Conservation (phyloP, 2,329 filamentous ascomycete genomes). For the Elsinoe batatas region DNA sequence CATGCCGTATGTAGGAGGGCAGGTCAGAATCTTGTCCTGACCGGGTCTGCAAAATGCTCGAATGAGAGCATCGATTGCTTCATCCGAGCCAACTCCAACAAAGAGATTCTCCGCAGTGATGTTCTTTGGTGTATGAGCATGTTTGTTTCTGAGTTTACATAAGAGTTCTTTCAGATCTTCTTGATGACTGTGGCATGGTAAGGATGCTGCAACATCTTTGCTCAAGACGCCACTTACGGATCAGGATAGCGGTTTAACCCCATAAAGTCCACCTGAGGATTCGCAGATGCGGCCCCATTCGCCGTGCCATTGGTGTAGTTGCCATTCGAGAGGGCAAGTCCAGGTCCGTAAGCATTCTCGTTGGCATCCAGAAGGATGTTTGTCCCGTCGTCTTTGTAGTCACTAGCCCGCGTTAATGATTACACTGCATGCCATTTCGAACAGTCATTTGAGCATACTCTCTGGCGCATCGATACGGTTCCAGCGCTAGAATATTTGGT, state of each 20-base stretch:
- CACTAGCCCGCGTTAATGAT: conserved; percentile 34
- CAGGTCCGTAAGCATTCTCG: conserved; percentile 90
- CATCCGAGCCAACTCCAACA: conserved; percentile 90
- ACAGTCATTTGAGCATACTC: conserved; percentile 34
- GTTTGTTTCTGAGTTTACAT: conserved; percentile 77
- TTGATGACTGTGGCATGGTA: conserved; percentile 55
- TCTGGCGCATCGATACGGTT: conserved; percentile 46
- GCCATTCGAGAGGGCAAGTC: conserved; percentile 48
- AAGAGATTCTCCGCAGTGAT: conserved; percentile 79
- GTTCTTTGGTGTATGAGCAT: conserved; percentile 63
- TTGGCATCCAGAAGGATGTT: conserved; percentile 97
- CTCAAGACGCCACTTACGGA: conserved; percentile 41
- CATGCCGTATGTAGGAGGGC: conserved; percentile 97
- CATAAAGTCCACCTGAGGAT: conserved; percentile 61
- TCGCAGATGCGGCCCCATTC: conserved; percentile 31
- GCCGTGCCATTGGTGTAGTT: conserved; percentile 36
- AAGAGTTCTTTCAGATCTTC: conserved; percentile 73
- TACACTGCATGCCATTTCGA: background rate
- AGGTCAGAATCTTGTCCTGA: conserved; percentile 82
- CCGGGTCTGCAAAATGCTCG: conserved; percentile 87
- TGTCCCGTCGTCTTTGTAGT: conserved; percentile 97
- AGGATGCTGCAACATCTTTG: background rate
- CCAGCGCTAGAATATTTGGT: conserved; percentile 43
- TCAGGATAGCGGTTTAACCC: conserved; percentile 92
- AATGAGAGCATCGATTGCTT: conserved; percentile 89